A percentile compares a stretch with the other conserved stretches of the same genome.
phyloP scores from a whole-genome alignment of 441 rosid species.

The Melastoma candidum region DNA sequence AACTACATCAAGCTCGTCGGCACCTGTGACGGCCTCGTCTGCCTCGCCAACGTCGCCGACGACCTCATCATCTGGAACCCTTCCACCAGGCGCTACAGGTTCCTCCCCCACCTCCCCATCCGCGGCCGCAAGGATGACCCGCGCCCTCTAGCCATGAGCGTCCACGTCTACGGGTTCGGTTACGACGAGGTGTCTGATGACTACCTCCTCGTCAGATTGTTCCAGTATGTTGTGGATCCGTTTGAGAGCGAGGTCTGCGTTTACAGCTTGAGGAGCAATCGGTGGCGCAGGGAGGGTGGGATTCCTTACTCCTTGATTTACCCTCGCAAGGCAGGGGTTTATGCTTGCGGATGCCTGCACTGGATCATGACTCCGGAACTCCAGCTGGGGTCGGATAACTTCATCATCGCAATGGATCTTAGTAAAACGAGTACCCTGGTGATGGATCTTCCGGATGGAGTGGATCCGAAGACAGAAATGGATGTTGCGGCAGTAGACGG shows the following conservation, averaged over 20 bases:
- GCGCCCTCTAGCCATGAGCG: slow-evolving; percentile 19
- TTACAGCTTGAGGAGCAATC: slow-evolving; percentile 36
- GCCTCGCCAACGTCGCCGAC: slow-evolving; percentile 35
- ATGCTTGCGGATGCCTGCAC: slow-evolving; percentile 36
- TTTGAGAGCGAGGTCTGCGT: slow-evolving; percentile 40
- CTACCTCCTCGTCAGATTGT: slow-evolving; percentile 44
- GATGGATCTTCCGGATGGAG: slow-evolving; percentile 31
- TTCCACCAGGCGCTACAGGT: slow-evolving; percentile 29
- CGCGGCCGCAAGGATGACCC: slow-evolving; percentile 19
- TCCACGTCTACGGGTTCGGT: slow-evolving; percentile 61
- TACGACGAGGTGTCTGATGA: slow-evolving; percentile 35
- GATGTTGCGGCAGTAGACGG: slow-evolving; percentile 55
- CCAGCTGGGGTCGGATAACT: slow-evolving; percentile 22
- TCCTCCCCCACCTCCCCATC: slow-evolving; percentile 28
- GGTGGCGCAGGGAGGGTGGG: slow-evolving; percentile 34
- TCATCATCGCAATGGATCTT: slow-evolving; percentile 49
- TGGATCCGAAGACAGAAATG: slow-evolving; percentile 27
- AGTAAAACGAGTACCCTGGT: slow-evolving; percentile 23
- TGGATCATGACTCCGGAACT: slow-evolving; percentile 51
- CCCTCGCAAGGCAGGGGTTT: slow-evolving; percentile 49
- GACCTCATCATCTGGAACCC: slow-evolving; percentile 45
- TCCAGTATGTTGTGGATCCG: slow-evolving; percentile 32
- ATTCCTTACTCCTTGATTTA: slow-evolving; percentile 32
- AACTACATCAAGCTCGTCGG: slow-evolving; percentile 41
- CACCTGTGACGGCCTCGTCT: slow-evolving; percentile 41